Evolutionary conservation across 2,329 filamentous ascomycete species (phyloP), one percentile per base, ranked within the genome.

Genomic region (Aspergillus felis): DNA sequence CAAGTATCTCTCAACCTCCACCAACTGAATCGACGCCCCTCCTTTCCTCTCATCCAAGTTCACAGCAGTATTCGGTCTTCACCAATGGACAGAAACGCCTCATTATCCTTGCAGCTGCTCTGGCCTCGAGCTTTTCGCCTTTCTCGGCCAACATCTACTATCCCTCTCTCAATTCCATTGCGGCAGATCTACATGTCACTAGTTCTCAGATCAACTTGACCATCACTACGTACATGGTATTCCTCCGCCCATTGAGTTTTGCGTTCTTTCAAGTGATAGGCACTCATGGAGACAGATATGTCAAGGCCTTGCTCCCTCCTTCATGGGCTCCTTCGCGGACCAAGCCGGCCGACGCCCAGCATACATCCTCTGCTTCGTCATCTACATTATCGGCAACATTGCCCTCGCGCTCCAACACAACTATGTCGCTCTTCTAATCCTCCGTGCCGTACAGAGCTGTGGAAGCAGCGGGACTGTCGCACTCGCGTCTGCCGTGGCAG

Each of bases 301-400:
- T 22, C 81, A 84, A 71, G 81, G 78, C 8, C 69, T 84, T 24
- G 77, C 78, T 4, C 79, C 80, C 12, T 75, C 78, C 38, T 68
- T 82, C 3, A 74, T 79, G 57, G 79, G 79, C 1, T 76, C 76
- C 12, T 68, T 81, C 10, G 76, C 79, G 7, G 80, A 82, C 60
- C 75, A 73, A 57, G 72, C 73, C 25, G 80, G 80, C 14, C 72
- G 80, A 29, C 71, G 80, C 48, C 78, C 79, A 8, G 76, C 78
- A 1, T 82, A 81, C 62, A 68, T 81, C 20, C 64, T 77, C 41
- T 77, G 76, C 51, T 78, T 80, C 58, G 55, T 68, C 25, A 69
- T 79, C 28, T 80, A 79, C 55, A 74, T 78, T 24, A 58, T 54
- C 6, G 75, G 76, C 2, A 79, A 77, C 51, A 63, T 79, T 28